Base-by-base conservation (phyloP, 768 basidiomycete genomes). In the Boletus vinaceobasis region DNA sequence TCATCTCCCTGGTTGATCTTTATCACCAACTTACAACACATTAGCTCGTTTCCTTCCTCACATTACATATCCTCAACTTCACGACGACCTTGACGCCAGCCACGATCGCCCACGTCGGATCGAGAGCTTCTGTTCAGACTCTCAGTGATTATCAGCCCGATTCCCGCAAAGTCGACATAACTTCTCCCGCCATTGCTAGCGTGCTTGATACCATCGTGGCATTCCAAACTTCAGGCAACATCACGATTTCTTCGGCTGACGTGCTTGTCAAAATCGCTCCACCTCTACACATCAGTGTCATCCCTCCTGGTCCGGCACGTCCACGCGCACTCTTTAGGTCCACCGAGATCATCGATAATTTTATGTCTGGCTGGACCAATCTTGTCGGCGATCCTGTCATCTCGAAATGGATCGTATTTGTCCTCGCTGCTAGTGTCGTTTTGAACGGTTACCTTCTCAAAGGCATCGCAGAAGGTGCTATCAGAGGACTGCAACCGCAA, bases 381-480 rank as follows among this genome's bases (percentile, higher is more conserved):
- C 85, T 98, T 60, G 93, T 98, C 48, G 93, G 93, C 36, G 96
- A 99, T 66, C 96, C 96, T 1, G 83, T 98, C 48, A 74, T 98
- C 57, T 87, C 84, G 64, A 98, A 98, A 75, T 95, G 92, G 89
- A 94, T 98, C 67, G 90, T 98, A 46, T 79, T 91, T 52, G 78
- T 90, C 15, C 82, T 99, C 23, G 88, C 85, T 3, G 80, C 96
- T 56, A 90, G 87, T 55, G 88, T 98, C 54, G 82, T 86, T 52
- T 77, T 99, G 53, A 99, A 99, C 59, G 95, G 94, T 4, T 98
- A 92, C 66, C 78, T 98, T 15, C 80, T 99, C 55, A 95, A 93
- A 71, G 89, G 88, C 5, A 87, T 90, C 40, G 87, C 85, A 0
- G 83, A 83, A 11, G 86, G 82, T 31, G 69, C 71, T 14, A 71